phyloP scores from a whole-genome alignment of 345 rosid genomes.

The Salix udensis region DNA sequence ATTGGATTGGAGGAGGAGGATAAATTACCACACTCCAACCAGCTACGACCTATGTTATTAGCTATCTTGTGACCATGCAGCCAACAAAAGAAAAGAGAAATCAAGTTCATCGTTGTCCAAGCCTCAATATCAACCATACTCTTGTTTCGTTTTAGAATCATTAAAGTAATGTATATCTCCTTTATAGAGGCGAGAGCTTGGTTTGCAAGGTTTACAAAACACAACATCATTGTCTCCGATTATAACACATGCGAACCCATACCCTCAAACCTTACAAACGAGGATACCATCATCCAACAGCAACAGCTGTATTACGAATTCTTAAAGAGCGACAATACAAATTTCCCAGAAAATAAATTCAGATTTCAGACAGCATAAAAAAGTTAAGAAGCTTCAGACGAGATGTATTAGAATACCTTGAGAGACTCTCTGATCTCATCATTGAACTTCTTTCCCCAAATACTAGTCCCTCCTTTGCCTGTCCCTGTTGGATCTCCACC shows the following conservation, averaged over 20 bases:
- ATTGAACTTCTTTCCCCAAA: slow-evolving; percentile 97
- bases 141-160: not conserved
- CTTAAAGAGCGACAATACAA: not conserved
- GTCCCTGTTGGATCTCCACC: slow-evolving; percentile 97
- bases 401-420: slow-evolving; percentile 46
- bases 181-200: not conserved
- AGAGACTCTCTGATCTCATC: slow-evolving; percentile 97
- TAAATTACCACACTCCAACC: not conserved
- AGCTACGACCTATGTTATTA: not conserved
- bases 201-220: not conserved
- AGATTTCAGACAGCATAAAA: not conserved
- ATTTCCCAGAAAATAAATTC: not conserved
- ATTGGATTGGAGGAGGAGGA: not conserved
- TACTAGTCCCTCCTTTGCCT: slow-evolving; percentile 96
- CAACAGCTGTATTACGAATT: not conserved
- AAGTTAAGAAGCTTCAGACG: not conserved
- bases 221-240: not conserved
- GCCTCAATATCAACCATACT: not conserved
- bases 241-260: not conserved
- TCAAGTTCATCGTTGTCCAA: not conserved
- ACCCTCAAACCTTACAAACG: not conserved
- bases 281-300: not conserved
- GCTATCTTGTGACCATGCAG: not conserved
- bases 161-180: not conserved
- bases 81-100: not conserved